Percentiles rank a stretch among this genome's conserved stretches.
Conservation (phyloP, 1,139 yeast species). For the Meyerozyma guilliermondii region DNA sequence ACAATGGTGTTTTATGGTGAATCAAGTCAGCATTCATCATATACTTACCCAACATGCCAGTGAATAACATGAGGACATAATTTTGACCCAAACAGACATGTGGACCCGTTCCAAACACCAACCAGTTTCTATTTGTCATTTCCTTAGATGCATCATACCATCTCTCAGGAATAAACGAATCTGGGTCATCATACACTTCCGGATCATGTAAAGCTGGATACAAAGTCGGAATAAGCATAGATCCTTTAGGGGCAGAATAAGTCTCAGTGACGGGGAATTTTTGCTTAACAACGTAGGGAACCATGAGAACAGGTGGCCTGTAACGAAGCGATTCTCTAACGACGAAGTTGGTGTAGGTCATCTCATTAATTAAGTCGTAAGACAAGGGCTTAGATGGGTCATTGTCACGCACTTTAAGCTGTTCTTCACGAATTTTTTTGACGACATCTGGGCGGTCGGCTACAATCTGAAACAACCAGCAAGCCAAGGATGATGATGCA, state of each 20-base stretch:
- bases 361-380: slow-evolving; percentile 72
- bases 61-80: slow-evolving; percentile 85
- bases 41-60: slow-evolving; percentile 87
- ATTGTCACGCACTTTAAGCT: slow-evolving; percentile 72
- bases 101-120: slow-evolving; percentile 95
- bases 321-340: slow-evolving; percentile 89
- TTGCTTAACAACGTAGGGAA: slow-evolving; percentile 89
- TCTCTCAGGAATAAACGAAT: slow-evolving; percentile 90
- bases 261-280: slow-evolving; percentile 74
- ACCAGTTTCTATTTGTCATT: slow-evolving; percentile 81
- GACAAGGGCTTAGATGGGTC: slow-evolving; percentile 60
- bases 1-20: slow-evolving; percentile 75
- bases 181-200: slow-evolving; percentile 91
- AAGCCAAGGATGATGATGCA: slow-evolving; percentile 95
- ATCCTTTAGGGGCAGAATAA: slow-evolving; percentile 92
- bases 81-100: slow-evolving; percentile 94
- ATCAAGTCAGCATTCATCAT: slow-evolving; percentile 72
- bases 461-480: slow-evolving; percentile 95
- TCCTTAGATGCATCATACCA: slow-evolving; percentile 55
- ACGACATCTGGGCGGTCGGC: slow-evolving; percentile 93
- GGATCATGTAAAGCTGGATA: slow-evolving; percentile 97
- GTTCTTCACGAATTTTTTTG: slow-evolving; percentile 85
- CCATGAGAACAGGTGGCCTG: slow-evolving; percentile 98
- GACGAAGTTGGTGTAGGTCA: slow-evolving; percentile 85
- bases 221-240: slow-evolving; percentile 93